Conservation (phyloP, 2,329 filamentous ascomycete genomes). For the Davidsoniella eucalypti region DNA sequence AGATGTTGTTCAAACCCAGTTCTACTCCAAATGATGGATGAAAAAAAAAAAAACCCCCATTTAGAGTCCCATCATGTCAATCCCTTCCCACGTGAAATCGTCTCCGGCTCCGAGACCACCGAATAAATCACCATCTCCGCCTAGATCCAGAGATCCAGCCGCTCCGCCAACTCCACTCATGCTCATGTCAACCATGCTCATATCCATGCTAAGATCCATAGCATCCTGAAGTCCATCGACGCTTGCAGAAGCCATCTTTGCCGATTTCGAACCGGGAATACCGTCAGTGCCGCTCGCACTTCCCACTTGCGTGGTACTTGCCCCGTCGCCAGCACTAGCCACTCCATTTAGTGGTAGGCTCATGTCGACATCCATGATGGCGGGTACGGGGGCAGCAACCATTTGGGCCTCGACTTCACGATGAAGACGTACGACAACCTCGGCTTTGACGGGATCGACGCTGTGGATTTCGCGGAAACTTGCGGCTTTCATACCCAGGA, state of each 20-base stretch:
- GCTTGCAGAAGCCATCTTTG: constrained; percentile 21
- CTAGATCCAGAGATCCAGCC: constrained; percentile 1
- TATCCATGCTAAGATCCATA: constrained; percentile 6
- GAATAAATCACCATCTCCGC: constrained; percentile 10
- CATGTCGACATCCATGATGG: constrained; percentile 27
- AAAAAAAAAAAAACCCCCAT: not conserved
- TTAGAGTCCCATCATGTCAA: constrained; percentile 10
- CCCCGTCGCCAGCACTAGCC: constrained; percentile 16
- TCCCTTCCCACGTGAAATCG: constrained; percentile 11
- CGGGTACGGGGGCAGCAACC: constrained; percentile 24
- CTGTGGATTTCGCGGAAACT: constrained; percentile 39
- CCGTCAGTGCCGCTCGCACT: constrained; percentile 24
- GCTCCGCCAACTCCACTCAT: not conserved
- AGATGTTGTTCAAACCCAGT: not conserved
- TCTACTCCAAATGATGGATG: not conserved
- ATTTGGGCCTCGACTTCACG: constrained; percentile 51
- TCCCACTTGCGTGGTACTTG: not conserved
- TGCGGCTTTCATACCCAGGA: constrained; percentile 40
- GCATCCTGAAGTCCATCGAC: constrained; percentile 18
- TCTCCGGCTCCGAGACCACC: constrained; percentile 9
- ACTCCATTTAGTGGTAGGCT: constrained; percentile 25
- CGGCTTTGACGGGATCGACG: constrained; percentile 39
- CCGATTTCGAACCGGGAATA: constrained; percentile 19
- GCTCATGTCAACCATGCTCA: constrained; percentile 10
- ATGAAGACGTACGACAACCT: constrained; percentile 45